Evolutionary conservation across 2,329 filamentous ascomycete genomes (phyloP).

Genomic region (Alternaria incomplexa): DNA sequence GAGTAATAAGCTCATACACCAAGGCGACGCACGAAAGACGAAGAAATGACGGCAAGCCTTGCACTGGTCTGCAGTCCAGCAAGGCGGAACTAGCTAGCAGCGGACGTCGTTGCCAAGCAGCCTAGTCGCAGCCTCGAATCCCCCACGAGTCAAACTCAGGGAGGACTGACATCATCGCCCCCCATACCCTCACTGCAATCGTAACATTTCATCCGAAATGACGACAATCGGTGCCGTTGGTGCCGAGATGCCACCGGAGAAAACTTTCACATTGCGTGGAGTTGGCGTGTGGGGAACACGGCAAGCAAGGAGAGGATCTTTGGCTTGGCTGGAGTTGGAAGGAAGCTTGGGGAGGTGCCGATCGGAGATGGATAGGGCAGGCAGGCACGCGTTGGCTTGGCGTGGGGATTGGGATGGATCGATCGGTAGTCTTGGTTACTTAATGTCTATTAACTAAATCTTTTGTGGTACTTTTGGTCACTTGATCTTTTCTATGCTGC

Average conservation of each 20-base stretch:
- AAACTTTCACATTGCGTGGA: background rate
- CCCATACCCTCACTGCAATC: background rate
- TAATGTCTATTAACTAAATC: background rate
- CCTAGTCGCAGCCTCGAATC: background rate
- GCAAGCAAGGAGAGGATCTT: background rate
- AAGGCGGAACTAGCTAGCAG: background rate
- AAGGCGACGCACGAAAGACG: background rate
- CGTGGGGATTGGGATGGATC: background rate
- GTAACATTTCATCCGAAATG: background rate
- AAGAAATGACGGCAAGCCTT: constrained; percentile 1
- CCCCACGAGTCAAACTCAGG: background rate
- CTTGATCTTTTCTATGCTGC: background rate
- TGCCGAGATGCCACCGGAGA: background rate
- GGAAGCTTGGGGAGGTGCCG: background rate
- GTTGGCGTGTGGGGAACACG: background rate
- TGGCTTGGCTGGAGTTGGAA: background rate
- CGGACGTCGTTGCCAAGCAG: background rate
- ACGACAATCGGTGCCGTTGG: background rate
- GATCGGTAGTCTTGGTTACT: background rate
- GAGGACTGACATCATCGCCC: background rate
- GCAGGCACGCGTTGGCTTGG: constrained; percentile 6
- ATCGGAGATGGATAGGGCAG: background rate
- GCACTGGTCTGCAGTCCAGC: background rate
- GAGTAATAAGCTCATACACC: constrained; percentile 19
- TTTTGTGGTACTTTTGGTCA: background rate